Evolutionary conservation across 106 monocot species (phyloP), one percentile per base, ranked within the genome.

Genomic region (Dendrobium catenatum): DNA sequence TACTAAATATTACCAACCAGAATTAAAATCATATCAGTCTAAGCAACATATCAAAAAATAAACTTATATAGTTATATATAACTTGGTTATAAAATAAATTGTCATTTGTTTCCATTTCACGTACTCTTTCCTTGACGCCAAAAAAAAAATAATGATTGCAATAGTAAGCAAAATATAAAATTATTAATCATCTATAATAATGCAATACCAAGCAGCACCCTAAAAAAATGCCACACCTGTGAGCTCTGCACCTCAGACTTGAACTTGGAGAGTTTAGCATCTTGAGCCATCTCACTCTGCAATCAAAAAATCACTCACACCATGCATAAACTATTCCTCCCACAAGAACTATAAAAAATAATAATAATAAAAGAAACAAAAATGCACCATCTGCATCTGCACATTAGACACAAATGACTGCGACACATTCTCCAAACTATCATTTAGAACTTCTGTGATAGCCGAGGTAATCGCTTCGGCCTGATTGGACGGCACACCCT

Each of bases 401-500:
- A 58, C 85, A 42, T 84, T 86, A 55, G 86, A 76, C 1, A 91
- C 87, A 56, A 89, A 91, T 11, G 87, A 87, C 68, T 91, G 88
- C 2, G 87, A 76, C 42, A 87, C 89, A 51, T 81, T 91, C 84
- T 89, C 86, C n/a, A n/a, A 78, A 85, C 92, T 88, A 43, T n/a
- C 87, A 72, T 92, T 89, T 10, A 89, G 64, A 16, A 92, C 87
- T 79, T 89, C 87, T 9, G 78, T 84, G 83, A 92, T 87, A 6
- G 84, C 85, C 11, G 87, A 87, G n/a, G 92, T 89, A 54, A 92
- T 89, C 15, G 82, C 92, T 84, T 92, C 92, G 4, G 89, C 89
- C 2, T 92, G 89, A 73, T 89, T 89, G 22, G 86, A 88, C 2
- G 84, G 84, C 49, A 92, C 55, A 0, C 92, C 87, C 66, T 92